A percentile compares a stretch with the other conserved stretches of the same genome.
phyloP scores from a whole-genome alignment of 2,329 filamentous ascomycete species.

The Verticillium alfalfae region DNA sequence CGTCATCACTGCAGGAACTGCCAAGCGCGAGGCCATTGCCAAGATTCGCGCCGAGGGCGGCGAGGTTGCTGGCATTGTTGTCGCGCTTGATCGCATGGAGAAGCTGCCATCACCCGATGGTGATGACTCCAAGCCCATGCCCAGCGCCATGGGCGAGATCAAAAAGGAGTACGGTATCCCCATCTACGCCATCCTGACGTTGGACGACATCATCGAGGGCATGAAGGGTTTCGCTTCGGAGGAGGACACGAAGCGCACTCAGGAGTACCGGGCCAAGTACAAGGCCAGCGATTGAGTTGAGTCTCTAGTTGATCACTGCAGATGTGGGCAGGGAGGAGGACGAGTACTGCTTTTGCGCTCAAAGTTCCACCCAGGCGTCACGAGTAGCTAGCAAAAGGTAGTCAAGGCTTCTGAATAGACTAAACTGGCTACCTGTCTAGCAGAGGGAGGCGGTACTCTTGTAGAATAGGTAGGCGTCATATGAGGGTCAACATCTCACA shows the following conservation, averaged over 20 bases:
- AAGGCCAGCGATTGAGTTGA: conserved; percentile 51
- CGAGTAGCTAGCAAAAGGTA: not conserved
- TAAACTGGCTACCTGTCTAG: not conserved
- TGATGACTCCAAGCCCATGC: conserved; percentile 63
- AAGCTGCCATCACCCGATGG: conserved; percentile 61
- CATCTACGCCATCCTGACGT: conserved; percentile 74
- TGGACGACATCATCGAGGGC: conserved; percentile 76
- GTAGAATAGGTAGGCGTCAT: not conserved
- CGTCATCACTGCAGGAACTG: conserved; percentile 92
- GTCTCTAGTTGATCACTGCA: not conserved
- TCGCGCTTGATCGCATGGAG: conserved; percentile 84
- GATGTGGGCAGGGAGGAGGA: not conserved
- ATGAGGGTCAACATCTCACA: not conserved
- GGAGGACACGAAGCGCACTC: conserved; percentile 59
- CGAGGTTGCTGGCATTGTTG: conserved; percentile 77
- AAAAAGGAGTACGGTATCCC: conserved; percentile 78
- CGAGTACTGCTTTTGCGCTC: not conserved
- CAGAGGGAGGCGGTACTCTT: not conserved
- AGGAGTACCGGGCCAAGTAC: conserved; percentile 67
- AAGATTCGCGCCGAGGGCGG: conserved; percentile 87
- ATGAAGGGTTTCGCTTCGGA: conserved; percentile 57
- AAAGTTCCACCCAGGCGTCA: not conserved
- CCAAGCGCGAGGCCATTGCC: conserved; percentile 84
- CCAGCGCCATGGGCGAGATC: conserved; percentile 81
- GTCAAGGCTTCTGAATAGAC: too few relatives aligned